Conservation (phyloP, 139 green algal genomes). For the Cymbomonas tetramitiformis region DNA sequence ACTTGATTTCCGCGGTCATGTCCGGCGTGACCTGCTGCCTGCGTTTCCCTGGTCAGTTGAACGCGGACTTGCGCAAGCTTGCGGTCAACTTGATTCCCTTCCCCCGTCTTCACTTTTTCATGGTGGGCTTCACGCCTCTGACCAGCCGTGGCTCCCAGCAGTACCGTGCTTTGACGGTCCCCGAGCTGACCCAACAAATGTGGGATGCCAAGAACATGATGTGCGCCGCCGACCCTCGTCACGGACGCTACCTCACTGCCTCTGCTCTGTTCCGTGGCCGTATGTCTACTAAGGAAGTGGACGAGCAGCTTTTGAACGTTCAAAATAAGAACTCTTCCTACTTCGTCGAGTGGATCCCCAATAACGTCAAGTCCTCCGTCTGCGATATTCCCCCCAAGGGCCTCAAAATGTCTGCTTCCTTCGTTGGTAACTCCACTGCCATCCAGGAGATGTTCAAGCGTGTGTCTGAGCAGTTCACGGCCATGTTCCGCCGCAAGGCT, state of each 20-base stretch:
- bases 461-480: constrained; percentile 35
- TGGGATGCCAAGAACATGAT: constrained; percentile 86
- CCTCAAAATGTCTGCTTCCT: constrained; percentile 36
- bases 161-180: constrained; percentile 84
- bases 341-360: constrained; percentile 43
- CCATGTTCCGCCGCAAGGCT: constrained; percentile 35
- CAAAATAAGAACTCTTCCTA: constrained; percentile 44
- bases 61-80: constrained; percentile 96
- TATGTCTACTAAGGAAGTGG: constrained; percentile 86
- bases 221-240: constrained; percentile 80
- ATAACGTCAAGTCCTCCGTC: constrained; percentile 38
- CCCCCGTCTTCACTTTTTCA: constrained; percentile 98
- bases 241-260: constrained; percentile 95
- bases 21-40: constrained; percentile 98
- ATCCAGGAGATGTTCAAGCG: constrained; percentile 44
- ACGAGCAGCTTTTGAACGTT: constrained; percentile 39
- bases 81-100: constrained; percentile 98
- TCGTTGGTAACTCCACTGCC: constrained; percentile 38
- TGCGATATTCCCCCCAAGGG: constrained; percentile 37
- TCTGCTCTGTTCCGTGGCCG: constrained; percentile 86
- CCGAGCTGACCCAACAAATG: constrained; percentile 97
- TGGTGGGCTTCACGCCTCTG: constrained; percentile 92
- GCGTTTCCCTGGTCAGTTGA: constrained; percentile 96
- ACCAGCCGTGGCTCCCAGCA: constrained; percentile 89
- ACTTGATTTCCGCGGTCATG: constrained; percentile 98